Evolutionary conservation across 1,284 basidiomycete genomes (phyloP), one percentile per base, ranked within the genome.

Genomic region (Pseudozyma sp.): DNA sequence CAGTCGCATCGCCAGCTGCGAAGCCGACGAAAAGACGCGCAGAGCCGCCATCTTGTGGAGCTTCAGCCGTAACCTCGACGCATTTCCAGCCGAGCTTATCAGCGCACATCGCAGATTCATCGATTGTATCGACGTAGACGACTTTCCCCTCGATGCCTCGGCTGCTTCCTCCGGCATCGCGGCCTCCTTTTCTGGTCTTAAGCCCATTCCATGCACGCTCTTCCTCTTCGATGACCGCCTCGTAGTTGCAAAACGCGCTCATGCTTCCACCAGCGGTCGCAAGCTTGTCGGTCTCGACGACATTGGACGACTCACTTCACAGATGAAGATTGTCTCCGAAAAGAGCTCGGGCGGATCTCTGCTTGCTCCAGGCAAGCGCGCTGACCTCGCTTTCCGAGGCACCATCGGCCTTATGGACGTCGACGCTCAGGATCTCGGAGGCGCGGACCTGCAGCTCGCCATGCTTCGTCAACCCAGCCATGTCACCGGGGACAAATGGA

Each of bases 161-260:
- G 45, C 60, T 24, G 69, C 63, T 6, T 60, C 68, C 7, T 60
- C 56, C 48, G 65, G 61, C 52, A 49, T 52, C 33, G 39, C 51
- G 9, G 45, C 64, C 24, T 53, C 68, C 31, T 63, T 60, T 24
- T 60, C 62, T 5, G 62, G 59, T 37, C 47, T 58, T 46, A 71
- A 69, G 17, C 60, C 75, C 11, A 87, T 98, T 10, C 92, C 93
- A 78, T 95, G 93, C 84, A 93, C 92, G 0, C 86, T 99, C 37
- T 93, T 99, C 84, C 87, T 99, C 43, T 99, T 99, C 81, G 92
- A 96, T 78, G 97, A 99, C 86, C 93, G 94, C 80, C 86, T 99
- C 33, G 89, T 97, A 81, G 90, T 99, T 66, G 91, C 91, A 54
- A 98, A 98, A 86, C 89, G 97, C 33, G 91, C 92, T 3, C 88